These are phyloP conservation scores for Pseudopithomyces chartarum DNA, from an alignment of 2,329 filamentous ascomycete genomes.

Conservation along the genomic window DNA sequence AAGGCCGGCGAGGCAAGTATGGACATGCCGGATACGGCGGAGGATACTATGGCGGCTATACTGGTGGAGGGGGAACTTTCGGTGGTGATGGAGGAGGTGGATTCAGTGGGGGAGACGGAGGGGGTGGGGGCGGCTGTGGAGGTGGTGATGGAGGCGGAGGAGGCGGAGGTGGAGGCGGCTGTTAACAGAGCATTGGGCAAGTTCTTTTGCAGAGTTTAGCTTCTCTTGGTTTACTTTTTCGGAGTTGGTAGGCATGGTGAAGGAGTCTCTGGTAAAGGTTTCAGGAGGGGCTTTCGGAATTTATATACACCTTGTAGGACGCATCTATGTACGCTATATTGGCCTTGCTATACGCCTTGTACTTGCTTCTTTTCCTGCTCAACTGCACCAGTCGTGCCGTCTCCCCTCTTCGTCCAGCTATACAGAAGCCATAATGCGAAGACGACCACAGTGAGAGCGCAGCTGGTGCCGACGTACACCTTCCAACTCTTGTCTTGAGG, in stretches of 20 bases:
- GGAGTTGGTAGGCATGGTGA: background rate
- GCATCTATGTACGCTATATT: too few species aligned
- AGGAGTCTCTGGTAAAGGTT: background rate
- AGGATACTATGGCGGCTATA: background rate
- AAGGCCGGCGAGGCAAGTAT: background rate
- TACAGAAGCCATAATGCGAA: slow-evolving; percentile 7
- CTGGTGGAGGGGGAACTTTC: background rate
- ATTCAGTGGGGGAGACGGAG: background rate
- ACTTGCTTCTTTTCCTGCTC: background rate
- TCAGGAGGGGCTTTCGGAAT: background rate
- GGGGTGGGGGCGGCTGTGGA: background rate
- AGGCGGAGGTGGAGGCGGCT: background rate
- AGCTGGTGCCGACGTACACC: slow-evolving; percentile 3
- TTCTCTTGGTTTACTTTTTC: background rate
- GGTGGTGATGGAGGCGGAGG: background rate
- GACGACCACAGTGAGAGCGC: background rate
- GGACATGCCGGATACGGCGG: background rate
- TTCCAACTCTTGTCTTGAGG: slow-evolving; percentile 5
- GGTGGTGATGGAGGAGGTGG: background rate
- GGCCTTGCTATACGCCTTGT: background rate
- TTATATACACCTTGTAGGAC: background rate
- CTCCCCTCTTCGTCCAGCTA: background rate
- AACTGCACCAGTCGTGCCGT: background rate
- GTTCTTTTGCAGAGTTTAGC: background rate
- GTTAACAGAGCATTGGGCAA: background rate